phyloP scores from a whole-genome alignment of 441 rosid species.

The Iberis amara region DNA sequence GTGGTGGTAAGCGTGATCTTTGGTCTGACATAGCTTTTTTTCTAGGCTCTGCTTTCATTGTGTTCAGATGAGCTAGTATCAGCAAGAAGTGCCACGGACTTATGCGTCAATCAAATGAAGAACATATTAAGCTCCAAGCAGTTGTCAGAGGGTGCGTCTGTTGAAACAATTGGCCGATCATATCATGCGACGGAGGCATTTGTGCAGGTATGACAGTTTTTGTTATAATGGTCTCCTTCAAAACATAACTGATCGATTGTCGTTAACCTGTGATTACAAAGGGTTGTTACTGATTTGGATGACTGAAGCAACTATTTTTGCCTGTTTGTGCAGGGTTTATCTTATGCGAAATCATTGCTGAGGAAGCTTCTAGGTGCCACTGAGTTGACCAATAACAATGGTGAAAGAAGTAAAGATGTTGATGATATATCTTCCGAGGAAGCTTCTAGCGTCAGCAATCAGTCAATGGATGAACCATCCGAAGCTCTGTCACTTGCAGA shows the following conservation, averaged over 20 bases:
- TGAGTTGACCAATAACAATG: constrained; percentile 42
- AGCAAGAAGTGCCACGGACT: constrained; percentile 76
- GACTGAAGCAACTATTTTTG: constrained; percentile 15
- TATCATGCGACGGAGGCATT: constrained; percentile 90
- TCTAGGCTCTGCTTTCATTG: constrained; percentile 84
- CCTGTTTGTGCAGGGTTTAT: constrained; percentile 61
- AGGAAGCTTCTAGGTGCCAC: constrained; percentile 69
- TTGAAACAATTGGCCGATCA: constrained; percentile 90
- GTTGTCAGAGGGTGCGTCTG: constrained; percentile 81
- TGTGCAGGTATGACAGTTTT: constrained; percentile 60
- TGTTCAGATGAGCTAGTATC: constrained; percentile 87
- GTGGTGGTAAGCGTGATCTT: constrained; percentile 8
- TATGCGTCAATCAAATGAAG: constrained; percentile 85
- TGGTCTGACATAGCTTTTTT: constrained; percentile 28
- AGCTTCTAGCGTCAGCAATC: constrained; percentile 89
- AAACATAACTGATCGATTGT: constrained; percentile 6
- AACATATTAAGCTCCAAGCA: constrained; percentile 72
- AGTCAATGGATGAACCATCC: constrained; percentile 73
- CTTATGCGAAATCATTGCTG: constrained; percentile 76
- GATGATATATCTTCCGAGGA: constrained; percentile 94
- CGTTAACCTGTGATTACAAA: background rate
- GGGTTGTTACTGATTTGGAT: constrained; percentile 12
- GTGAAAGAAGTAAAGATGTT: constrained; percentile 71
- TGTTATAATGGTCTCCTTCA: constrained; percentile 4
- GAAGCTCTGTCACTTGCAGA: constrained; percentile 69